Base-by-base conservation (phyloP, 305 asterid species). In the Fraxinus angustifolia region DNA sequence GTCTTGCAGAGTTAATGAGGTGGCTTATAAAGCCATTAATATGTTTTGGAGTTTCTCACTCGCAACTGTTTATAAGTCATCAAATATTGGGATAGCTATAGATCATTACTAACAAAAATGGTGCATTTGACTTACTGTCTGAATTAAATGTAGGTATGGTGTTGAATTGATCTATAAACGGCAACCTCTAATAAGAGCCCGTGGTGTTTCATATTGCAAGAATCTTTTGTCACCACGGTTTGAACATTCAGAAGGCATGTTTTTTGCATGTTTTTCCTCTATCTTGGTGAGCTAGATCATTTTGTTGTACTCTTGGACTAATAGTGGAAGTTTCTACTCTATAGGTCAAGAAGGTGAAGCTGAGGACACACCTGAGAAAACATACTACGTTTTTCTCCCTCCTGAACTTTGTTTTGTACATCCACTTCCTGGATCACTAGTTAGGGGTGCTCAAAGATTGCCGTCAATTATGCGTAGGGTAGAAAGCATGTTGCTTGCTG, bases 131-230 rank as follows among this genome's bases (percentile, higher is more conserved):
- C 85, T 84, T 84, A 79, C 82, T 70, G 70, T 84, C 87, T 79
- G 50, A 82, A 81, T 78, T 76, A 73, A 78, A 78, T 88, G 85
- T 87, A 94, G 98, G 90, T 96, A 96, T 88, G 98, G 98, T 80
- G 97, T 96, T 50, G 91, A 90, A 78, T 89, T 96, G 93, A 86
- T 88, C 76, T 93, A 89, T 83, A 91, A 91, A 85, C 87, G 91
- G 31, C 99, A 93, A 79, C 96, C 99, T 83, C 89, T 94, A 75
- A 92, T 96, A 84, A 91, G 98, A 90, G 97, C 96, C 72, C 97
- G 98, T 8, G 98, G 99, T 85, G 98, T 96, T 86, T 94, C 99
- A 42, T 96, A 96, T 84, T 94, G 98, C 98, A 96, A 94, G 89
- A 94, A 94, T 89, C 96, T 96, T 83, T 89, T 96, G 79, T 94